Evolutionary conservation across 2,329 filamentous ascomycete species (phyloP), one percentile per base, ranked within the genome.

Genomic region (Conoideocrella luteorostrata): DNA sequence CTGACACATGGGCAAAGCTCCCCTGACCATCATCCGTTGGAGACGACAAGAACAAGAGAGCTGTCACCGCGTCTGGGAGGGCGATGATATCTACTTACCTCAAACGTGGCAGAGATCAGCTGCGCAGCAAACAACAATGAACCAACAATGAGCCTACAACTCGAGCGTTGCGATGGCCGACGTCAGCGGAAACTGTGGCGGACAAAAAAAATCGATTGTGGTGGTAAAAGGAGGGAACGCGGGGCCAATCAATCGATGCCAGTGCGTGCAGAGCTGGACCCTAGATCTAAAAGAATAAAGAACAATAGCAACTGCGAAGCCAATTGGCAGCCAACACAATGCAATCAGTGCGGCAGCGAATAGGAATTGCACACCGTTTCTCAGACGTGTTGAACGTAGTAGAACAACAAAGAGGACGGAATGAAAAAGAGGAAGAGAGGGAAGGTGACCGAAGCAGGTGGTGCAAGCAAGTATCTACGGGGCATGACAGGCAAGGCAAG

Each of bases 21-120:
- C n/a, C n/a, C n/a, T n/a, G n/a, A n/a, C n/a, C n/a, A n/a, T n/a
- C n/a, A n/a, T n/a, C n/a, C n/a, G n/a, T n/a, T n/a, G n/a, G n/a
- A n/a, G n/a, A n/a, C n/a, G n/a, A n/a, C n/a, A n/a, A n/a, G n/a
- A n/a, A n/a, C n/a, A n/a, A n/a, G n/a, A n/a, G n/a, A n/a, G n/a
- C n/a, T n/a, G n/a, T n/a, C n/a, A n/a, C n/a, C n/a, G n/a, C n/a
- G n/a, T n/a, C n/a, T n/a, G n/a, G n/a, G n/a, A n/a, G n/a, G n/a
- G n/a, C n/a, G n/a, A n/a, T n/a, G n/a, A n/a, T n/a, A n/a, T 29
- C 11, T 17, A 42, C 44, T 46, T 13, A 46, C 44, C 39, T 46
- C 39, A 17, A 34, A 21, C 20, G 15, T 20, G 12, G 11, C n/a
- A 26, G 21, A 39, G 28, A 34, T 22, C 39, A 23, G 28, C 39